Evolutionary conservation across 495 filamentous ascomycete species (phyloP).

Genomic region (Platismatia glauca): DNA sequence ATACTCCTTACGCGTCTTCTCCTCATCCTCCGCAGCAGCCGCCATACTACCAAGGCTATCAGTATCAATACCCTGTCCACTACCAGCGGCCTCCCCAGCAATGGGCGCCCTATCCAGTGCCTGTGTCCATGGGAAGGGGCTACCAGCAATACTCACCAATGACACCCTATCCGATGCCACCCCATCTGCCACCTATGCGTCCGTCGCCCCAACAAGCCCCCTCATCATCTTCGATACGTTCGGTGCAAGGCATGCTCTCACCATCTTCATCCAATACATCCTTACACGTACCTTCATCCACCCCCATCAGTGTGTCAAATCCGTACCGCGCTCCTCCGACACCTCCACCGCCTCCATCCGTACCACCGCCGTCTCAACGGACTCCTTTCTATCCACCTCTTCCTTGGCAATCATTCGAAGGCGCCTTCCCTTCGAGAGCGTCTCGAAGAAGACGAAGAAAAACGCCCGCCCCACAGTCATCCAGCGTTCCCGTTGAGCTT

Average conservation of each 20-base stretch:
- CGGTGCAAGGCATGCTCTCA: constrained; percentile 23
- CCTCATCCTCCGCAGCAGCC: constrained; percentile 38
- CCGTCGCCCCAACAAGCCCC: constrained; percentile 22
- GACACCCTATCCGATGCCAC: constrained; percentile 37
- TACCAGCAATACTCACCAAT: constrained; percentile 37
- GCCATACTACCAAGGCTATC: constrained; percentile 41
- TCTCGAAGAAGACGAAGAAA: constrained; percentile 27
- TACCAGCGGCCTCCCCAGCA: constrained; percentile 24
- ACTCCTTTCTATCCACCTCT: constrained; percentile 53
- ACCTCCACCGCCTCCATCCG: constrained; percentile 40
- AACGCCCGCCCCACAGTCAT: constrained; percentile 17
- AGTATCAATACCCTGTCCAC: constrained; percentile 36
- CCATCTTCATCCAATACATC: constrained; percentile 23
- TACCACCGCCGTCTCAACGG: constrained; percentile 50
- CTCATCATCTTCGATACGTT: constrained; percentile 24
- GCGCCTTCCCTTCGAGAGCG: constrained; percentile 51
- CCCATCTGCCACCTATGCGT: constrained; percentile 18
- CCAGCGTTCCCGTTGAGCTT: constrained; percentile 21
- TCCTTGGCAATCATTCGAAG: constrained; percentile 71
- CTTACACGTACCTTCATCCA: constrained; percentile 14
- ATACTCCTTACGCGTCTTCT: constrained; percentile 39
- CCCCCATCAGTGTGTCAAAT: constrained; percentile 24
- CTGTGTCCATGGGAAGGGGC: constrained; percentile 22
- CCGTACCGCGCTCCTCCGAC: constrained; percentile 39
- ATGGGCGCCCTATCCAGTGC: constrained; percentile 26